Evolutionary conservation across 106 monocot genomes (phyloP).

Genomic region (Phalaenopsis aphrodite): DNA sequence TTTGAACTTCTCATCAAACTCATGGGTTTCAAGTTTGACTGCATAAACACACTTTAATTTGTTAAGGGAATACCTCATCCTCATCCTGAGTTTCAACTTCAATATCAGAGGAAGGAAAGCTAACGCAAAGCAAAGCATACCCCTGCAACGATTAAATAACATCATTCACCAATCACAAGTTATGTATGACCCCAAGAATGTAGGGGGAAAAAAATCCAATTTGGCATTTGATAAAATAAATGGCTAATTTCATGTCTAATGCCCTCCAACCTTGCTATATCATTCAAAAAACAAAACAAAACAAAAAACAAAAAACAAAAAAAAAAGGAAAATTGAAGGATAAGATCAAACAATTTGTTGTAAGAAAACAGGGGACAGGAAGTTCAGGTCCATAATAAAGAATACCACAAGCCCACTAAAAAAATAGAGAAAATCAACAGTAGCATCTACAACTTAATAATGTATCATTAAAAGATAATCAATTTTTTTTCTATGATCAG

Average conservation of each 20-base stretch:
- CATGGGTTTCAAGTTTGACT: not conserved
- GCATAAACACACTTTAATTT: not conserved
- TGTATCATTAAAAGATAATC: too few relatives aligned
- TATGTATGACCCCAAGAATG: not conserved
- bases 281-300: not conserved
- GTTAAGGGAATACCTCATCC: constrained; percentile 63
- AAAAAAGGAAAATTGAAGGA: not conserved
- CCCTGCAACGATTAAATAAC: constrained; percentile 39
- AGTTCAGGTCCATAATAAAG: not conserved
- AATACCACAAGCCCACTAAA: not conserved
- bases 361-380: not conserved
- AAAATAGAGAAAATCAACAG: too few relatives aligned
- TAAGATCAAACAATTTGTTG: not conserved
- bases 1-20: not conserved
- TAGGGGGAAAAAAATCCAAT: not conserved
- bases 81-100: constrained; percentile 99
- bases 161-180: not conserved
- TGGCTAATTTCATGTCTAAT: not conserved
- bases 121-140: constrained; percentile 93
- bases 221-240: not conserved
- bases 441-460: too few relatives aligned
- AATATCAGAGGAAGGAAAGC: constrained; percentile 85
- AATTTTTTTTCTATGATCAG: too few relatives aligned
- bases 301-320: too few relatives aligned
- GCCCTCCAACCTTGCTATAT: not conserved